Evolutionary conservation across 106 monocot species (phyloP), one percentile per base, ranked within the genome.

Genomic region (Dioscorea zingiberensis): DNA sequence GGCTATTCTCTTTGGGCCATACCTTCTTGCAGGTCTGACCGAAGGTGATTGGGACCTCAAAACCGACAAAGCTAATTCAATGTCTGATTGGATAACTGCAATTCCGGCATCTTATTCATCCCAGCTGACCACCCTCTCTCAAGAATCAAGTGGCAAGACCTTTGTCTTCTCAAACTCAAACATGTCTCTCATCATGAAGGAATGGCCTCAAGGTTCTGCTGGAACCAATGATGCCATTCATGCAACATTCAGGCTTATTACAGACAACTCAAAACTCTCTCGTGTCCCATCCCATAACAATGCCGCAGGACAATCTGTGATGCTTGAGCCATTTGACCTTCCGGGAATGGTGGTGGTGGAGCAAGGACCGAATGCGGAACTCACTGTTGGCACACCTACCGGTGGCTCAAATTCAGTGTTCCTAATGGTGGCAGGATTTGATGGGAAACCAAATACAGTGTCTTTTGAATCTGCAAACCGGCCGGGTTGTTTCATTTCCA

Each of bases 1-100:
- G 56, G 88, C 86, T 47, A 64, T 93, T 18, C 73, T 98, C 27
- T 98, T 84, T 47, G 97, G 92, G 5, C 92, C 85, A 13, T 92
- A 89, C 75, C 77, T 98, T 59, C 91, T 98, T 16, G 97, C 79
- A 13, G 97, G 97, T 29, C 67, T 98, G 30, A 80, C 81, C 10
- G 69, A 29, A 1, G 81, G 79, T 15, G 92, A 92, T 51, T 98
- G 92, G 97, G 74, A 92, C 54, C 63, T 90, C 1, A 48, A 80
- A 4, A 26, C 78, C 2, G 56, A 61, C 32, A 80, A 82, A 48
- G 72, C 74, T 29, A 77, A 59, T 46, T 75, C 77, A 44, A 64
- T 89, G 18, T 71, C 84, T 14, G 84, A 93, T 26, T 93, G 85
- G 84, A 89, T 98, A 46, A 71, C 70, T 17, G 58, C 88, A 12